Evolutionary conservation across 176 grass and related monocot genomes (phyloP), one percentile per base, ranked within the genome.

Genomic region (Tuctoria greenei): DNA sequence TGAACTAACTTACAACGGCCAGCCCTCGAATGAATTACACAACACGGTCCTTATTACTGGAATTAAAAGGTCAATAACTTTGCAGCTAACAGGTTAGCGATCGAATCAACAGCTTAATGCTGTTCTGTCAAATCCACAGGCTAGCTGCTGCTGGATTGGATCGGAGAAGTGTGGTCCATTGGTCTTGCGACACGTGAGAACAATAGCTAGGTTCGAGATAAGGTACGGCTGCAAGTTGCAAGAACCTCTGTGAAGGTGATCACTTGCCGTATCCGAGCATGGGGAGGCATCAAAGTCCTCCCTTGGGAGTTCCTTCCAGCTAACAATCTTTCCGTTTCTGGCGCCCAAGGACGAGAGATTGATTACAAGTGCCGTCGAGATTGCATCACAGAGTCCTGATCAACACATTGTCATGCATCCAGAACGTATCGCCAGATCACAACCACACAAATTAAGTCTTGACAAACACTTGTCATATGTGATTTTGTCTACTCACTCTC

Each of bases 261-360:
- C 31, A 31, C 31, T 83, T 74, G n/a, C 69, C 61, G 27, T 43
- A 79, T 87, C 67, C n/a, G 80, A 74, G 43, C 6, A 27, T n/a
- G 31, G 43, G 11, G 40, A 20, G 61, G 68, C 80, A 12, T 39
- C 61, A 67, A 74, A 69, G 69, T 79, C 75, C 13, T 55, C 31
- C 26, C 61, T 39, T 46, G 43, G 54, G 55, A 4, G 72, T 65
- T 74, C 59, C 80, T 81, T 61, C 66, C 0, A 1, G 31, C 31
- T 36, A 83, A 27, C 62, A 74, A 63, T 55, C 63, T 79, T 83
- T 83, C 80, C 37, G 20, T 54, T 83, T 87, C 65, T 15, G 68
- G 85, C 36, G 20, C 31, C 64, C 42, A 42, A 47, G 50, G 14
- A 50, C 72, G 61, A 47, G 62, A 35, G 49, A 66, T 78, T 58